Evolutionary conservation across 176 grass and related monocot species (phyloP), one percentile per base, ranked within the genome.

Genomic region (Guadua angustifolia): DNA sequence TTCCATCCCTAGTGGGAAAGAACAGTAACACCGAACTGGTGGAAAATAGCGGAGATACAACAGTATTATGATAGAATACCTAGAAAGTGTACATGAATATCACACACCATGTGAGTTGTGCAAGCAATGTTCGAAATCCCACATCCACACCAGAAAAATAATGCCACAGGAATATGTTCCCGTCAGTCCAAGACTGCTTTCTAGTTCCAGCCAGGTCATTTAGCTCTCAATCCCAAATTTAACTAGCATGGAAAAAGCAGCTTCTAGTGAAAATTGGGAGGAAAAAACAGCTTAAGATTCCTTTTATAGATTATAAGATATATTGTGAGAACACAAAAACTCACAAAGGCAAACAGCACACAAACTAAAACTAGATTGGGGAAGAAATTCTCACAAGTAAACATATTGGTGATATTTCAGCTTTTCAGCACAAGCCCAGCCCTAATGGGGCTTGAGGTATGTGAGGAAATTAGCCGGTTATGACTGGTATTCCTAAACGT

Each of bases 401-500:
- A 68, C 12, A 46, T 33, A 36, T 44, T 26, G 6, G n/a, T 24
- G 17, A 32, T 62, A 61, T 24, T 45, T 76, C 10, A 16, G 33
- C 65, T 29, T 24, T 69, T 77, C 2, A 5, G 52, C 36, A 0
- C 25, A 81, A 89, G 38, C 7, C 4, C 36, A 77, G 15, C 16
- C 13, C 52, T 59, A 19, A 75, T 51, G 6, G 25, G 52, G 66
- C 46, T 44, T 45, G 29, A 73, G 46, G 6, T 9, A 40, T 8
- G 0, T 55, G 16, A 75, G 24, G 35, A 42, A 72, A 64, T 6
- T 6, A 80, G 17, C 9, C 16, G 5, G 24, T 74, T 59, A 79
- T 11, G 67, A 80, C 24, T 24, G 42, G 9, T 82, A 56, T 83
- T 71, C 15, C 74, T 44, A n/a, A n/a, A n/a, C n/a, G n/a, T n/a